Evolutionary conservation across 805 yeast genomes (phyloP).

Genomic region (Lachancea meyersii): DNA sequence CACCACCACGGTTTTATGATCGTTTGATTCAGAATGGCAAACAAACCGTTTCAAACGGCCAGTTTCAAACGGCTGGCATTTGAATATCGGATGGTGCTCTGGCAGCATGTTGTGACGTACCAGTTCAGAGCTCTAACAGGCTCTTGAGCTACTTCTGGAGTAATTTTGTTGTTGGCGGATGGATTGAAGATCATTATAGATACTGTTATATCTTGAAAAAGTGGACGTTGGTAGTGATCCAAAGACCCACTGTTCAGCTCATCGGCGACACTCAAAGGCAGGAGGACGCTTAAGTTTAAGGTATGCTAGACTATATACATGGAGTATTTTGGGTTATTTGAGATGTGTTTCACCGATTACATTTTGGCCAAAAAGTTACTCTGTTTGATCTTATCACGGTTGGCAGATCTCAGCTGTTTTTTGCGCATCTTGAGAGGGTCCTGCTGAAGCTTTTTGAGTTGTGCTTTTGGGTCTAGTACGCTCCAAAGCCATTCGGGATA

Average conservation of each 20-base stretch:
- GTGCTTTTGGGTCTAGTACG: slow-evolving; percentile 61
- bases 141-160: background rate
- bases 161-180: background rate
- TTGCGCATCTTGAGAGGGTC: slow-evolving; percentile 64
- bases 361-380: slow-evolving; percentile 69
- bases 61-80: slow-evolving; percentile 1
- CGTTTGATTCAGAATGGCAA: slow-evolving; percentile 16
- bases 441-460: slow-evolving; percentile 47
- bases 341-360: slow-evolving; percentile 17
- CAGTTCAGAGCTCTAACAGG: background rate
- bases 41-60: slow-evolving; percentile 13
- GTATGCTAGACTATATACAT: slow-evolving; percentile 6
- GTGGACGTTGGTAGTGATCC: background rate
- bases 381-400: slow-evolving; percentile 64
- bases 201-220: background rate
- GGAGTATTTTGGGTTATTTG: background rate
- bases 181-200: background rate
- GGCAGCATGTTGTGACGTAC: background rate
- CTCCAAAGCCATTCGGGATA: slow-evolving; percentile 96
- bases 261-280: background rate
- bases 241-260: background rate
- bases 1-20: slow-evolving; percentile 14
- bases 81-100: slow-evolving; percentile 10
- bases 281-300: background rate
- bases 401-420: slow-evolving; percentile 60